These are phyloP conservation scores for Puccinia polysora DNA, from an alignment of 1,284 basidiomycete genomes.

Conservation along the genomic window DNA sequence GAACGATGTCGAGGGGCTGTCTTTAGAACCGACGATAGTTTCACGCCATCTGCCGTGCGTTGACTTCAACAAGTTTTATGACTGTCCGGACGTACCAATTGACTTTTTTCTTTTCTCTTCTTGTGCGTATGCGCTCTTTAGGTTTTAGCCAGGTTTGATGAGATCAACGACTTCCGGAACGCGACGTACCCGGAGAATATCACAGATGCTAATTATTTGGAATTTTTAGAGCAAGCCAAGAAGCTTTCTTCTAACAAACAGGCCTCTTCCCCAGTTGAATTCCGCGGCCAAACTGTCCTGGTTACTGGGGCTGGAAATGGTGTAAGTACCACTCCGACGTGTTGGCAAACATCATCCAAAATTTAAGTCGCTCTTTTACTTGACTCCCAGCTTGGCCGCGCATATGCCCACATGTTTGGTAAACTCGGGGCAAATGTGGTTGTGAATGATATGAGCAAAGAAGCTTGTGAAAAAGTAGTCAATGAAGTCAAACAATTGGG, in stretches of 20 bases:
- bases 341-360: neutral
- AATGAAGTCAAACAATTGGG: slow-evolving; percentile 83
- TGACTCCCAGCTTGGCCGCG: slow-evolving; percentile 66
- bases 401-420: slow-evolving; percentile 85
- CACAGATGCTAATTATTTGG: slow-evolving; percentile 60
- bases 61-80: neutral
- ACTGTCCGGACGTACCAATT: neutral
- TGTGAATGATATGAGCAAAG: slow-evolving; percentile 88
- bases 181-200: slow-evolving; percentile 68
- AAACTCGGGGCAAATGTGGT: slow-evolving; percentile 91
- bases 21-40: slow-evolving; percentile 84
- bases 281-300: slow-evolving; percentile 84
- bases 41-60: slow-evolving; percentile 85
- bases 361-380: slow-evolving; percentile 42
- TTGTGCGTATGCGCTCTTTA: slow-evolving; percentile 48
- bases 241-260: slow-evolving; percentile 69
- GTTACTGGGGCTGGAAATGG: slow-evolving; percentile 91
- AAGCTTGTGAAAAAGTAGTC: slow-evolving; percentile 75
- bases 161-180: slow-evolving; percentile 72
- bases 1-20: slow-evolving; percentile 77
- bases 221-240: slow-evolving; percentile 66
- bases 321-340: slow-evolving; percentile 16
- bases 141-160: slow-evolving; percentile 74
- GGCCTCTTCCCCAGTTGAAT: slow-evolving; percentile 67
- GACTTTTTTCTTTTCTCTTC: neutral